These are phyloP conservation scores for Diplosphaera chodatii DNA, from an alignment of 139 green algal genomes.

Conservation along the genomic window DNA sequence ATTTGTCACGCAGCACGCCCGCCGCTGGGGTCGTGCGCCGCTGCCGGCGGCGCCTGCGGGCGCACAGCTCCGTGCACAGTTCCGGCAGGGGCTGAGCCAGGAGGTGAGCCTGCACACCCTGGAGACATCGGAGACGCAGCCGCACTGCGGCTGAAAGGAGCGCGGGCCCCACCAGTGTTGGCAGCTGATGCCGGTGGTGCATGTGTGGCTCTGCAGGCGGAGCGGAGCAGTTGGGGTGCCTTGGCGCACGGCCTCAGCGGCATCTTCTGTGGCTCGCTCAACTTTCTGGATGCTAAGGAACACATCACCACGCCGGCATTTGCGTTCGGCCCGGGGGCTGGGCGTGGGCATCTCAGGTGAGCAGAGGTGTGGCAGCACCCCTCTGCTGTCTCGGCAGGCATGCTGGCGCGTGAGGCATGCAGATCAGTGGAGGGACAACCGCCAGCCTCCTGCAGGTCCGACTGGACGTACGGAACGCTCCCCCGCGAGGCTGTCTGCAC, in stretches of 20 bases:
- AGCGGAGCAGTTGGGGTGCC: slow-evolving; percentile 25
- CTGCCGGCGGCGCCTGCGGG: slow-evolving; percentile 5
- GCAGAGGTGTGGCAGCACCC: neutral
- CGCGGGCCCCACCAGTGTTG: no score
- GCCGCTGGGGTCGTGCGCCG: neutral
- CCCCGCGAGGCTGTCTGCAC: slow-evolving; percentile 75
- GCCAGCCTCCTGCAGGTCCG: neutral
- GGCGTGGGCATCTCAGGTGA: neutral
- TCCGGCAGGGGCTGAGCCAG: neutral
- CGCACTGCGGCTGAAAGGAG: neutral
- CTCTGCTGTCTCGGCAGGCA: no score
- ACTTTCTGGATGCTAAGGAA: slow-evolving; percentile 22
- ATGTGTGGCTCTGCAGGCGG: neutral
- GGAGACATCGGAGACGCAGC: neutral
- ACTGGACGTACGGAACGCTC: slow-evolving; percentile 46
- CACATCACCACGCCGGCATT: neutral
- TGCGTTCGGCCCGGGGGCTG: neutral
- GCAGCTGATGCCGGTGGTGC: no score
- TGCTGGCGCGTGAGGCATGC: neutral
- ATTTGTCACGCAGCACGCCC: no score
- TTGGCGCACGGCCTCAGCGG: slow-evolving; percentile 51
- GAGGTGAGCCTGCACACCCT: neutral
- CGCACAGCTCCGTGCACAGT: slow-evolving; percentile 4
- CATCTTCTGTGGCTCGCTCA: slow-evolving; percentile 60
- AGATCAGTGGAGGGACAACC: no score